Conservation (phyloP, 805 yeast genomes). For the Saturnispora saitoi region DNA sequence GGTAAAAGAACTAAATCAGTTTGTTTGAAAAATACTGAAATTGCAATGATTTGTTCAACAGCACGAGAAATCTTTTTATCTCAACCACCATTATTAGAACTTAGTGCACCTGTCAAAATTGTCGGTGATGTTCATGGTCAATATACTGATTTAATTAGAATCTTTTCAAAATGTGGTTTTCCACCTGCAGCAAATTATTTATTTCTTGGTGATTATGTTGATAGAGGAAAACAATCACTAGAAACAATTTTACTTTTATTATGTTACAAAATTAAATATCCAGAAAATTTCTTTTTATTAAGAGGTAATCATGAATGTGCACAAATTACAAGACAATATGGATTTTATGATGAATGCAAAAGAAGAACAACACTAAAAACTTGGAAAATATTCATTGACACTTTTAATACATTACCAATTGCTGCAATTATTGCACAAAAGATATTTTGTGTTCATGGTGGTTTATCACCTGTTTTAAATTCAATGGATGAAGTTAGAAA, state of each 20-base stretch:
- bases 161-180: conserved; percentile 92
- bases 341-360: conserved; percentile 96
- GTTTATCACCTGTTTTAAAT: conserved; percentile 65
- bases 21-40: conserved; percentile 84
- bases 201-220: conserved; percentile 94
- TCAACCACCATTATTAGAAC: conserved; percentile 84
- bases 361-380: conserved; percentile 85
- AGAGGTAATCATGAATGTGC: conserved; percentile 98
- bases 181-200: conserved; percentile 91
- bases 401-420: conserved; percentile 89
- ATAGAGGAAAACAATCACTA: conserved; percentile 91
- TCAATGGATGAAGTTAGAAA: conserved; percentile 67
- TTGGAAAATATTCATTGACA: conserved; percentile 91
- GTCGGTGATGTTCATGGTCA: conserved; percentile 98
- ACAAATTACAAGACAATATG: conserved; percentile 91
- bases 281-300: conserved; percentile 86
- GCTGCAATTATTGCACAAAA: conserved; percentile 95
- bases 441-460: conserved; percentile 88
- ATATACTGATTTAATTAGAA: conserved; percentile 80
- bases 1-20: conserved; percentile 88
- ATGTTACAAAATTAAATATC: conserved; percentile 93
- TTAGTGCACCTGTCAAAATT: conserved; percentile 78
- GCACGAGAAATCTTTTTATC: conserved; percentile 84
- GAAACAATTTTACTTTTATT: conserved; percentile 83
- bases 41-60: conserved; percentile 73